Evolutionary conservation across 805 yeast genomes (phyloP), one percentile per base, ranked within the genome.

Genomic region (Metschnikowia peoriensis): DNA sequence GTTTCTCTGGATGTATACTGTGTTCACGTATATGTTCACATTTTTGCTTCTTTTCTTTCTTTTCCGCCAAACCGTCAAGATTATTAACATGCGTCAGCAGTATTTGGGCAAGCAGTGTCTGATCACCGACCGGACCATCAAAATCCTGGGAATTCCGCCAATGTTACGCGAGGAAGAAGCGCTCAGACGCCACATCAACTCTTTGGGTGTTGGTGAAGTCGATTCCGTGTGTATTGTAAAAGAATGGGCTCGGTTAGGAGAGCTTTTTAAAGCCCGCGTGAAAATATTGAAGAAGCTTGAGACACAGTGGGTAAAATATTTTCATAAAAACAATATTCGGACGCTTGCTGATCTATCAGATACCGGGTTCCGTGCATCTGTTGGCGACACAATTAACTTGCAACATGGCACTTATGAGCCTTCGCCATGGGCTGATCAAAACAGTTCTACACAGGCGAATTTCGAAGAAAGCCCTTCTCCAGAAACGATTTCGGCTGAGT

Each of bases 131-230:
- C 78, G 97, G 65, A 94, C 98, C 1, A 85, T 94, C 40, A 75
- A 93, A 52, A 67, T 93, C 12, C 84, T 93, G 38, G 98, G 98
- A 0, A 89, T 93, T 5, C 97, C 98, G 0, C 85, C 88, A 0
- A 84, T 85, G 44, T 71, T 92, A 41, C 77, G 97, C 47, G 85
- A 83, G 51, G 91, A 84, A 59, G 77, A 77, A n/a, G 83, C 81
- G 12, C 70, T 93, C 59, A 84, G 81, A 51, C 78, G 83, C 38
- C 94, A 89, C 62, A 84, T 93, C 28, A 94, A 90, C 61, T 78
- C 80, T 9, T 72, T 93, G 38, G 85, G 86, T 29, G 85, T 92
- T 37, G 97, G 97, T 1, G 84, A 81, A 52, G 96, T 93, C 1
- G 80, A 85, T 28, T 79, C 86, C 1, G 79, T 92, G 8, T 85